Base-by-base conservation (phyloP, 805 yeast genomes). In the Metschnikowia corniflorae region DNA sequence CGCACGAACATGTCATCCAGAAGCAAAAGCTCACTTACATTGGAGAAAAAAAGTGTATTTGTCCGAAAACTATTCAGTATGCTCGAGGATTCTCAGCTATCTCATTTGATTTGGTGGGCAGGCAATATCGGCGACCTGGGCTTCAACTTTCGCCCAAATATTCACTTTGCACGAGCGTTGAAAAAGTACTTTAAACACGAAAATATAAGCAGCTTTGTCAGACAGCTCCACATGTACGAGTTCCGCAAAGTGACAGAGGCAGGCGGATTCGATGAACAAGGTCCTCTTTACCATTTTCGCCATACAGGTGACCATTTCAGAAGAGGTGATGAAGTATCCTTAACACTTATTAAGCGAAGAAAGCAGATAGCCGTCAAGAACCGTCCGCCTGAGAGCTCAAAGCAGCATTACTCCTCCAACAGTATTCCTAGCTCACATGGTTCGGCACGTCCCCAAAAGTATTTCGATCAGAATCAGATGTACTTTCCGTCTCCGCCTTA, bases 181-280 rank as follows among this genome's bases (percentile, higher is more conserved):
- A 78, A 83, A n/a, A 70, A 71, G 31, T 88, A 85, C 58, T 89
- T 91, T 70, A 91, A 91, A 58, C 97, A 89, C 63, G 94, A 95
- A 3, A 91, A 91, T 55, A 87, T 89, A 19, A 87, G 95, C 16
- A 80, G 91, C 42, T 91, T 91, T 65, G 96, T 91, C 23, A 77
- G 97, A 31, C 97, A 91, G 61, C 68, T 89, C 30, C 95, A 91
- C 66, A 91, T 89, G 97, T 88, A 88, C 58, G 96, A 96, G 1
- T 88, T 89, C 65, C 96, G 89, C 60, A 88, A 89, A 63, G 80
- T 84, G 7, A 75, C 33, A 27, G 32, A 37, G 36, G 10, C 40
- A 33, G 17, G 27, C 26, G 17, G 52, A 46, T 35, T 51, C 51
- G 28, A 60, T 55, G 26, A 50, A 60, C 6, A 64, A 10, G 24